Base-by-base conservation (phyloP, 2,329 filamentous ascomycete genomes). In the Aspergillus fructus region DNA sequence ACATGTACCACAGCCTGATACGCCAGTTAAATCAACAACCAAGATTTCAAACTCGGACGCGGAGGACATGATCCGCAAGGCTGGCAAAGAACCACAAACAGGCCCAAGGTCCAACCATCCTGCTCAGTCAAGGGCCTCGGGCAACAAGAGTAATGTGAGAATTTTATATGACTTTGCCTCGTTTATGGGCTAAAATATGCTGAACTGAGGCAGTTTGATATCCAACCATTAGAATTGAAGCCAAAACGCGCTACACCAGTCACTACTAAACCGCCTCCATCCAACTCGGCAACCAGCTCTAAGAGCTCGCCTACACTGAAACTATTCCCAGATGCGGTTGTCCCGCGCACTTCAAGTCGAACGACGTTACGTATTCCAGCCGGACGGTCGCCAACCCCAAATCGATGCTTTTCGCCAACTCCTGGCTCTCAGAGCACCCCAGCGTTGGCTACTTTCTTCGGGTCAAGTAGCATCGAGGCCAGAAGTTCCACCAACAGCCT, bases 271-370 rank as follows among this genome's bases (percentile, higher is more conserved):
- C 34, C 41, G 13, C 17, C 56, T 6, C 12, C 52, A 23, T 49
- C 65, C 21, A 55, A 53, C 30, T 37, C 57, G n/a, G 55, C 60
- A 47, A 34, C 54, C 12, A 53, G 45, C 45, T 56, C 62, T 15
- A 56, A 63, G 30, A 37, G 34, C 42, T 27, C 52, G 13, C 47
- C 59, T 4, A 59, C 48, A 15, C 56, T 73, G 48, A 73, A 72
- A 43, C 63, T 73, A 19, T 72, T 74, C 55, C 73, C 73, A 17
- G 68, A 72, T 48, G 64, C 68, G 19, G 59, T 68, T 45, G 66
- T 72, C 40, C 66, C 70, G 21, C 71, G 70, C 8, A 59, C 65
- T 9, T 70, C 71, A 6, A 74, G 66, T 56, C 69, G 62, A 47
- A 64, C 56, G 21, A 62, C 66, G 17, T 63, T 61, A 58, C 63